Evolutionary conservation across 1,284 basidiomycete genomes (phyloP), one percentile per base, ranked within the genome.

Genomic region (Exobasidium rhododendri): DNA sequence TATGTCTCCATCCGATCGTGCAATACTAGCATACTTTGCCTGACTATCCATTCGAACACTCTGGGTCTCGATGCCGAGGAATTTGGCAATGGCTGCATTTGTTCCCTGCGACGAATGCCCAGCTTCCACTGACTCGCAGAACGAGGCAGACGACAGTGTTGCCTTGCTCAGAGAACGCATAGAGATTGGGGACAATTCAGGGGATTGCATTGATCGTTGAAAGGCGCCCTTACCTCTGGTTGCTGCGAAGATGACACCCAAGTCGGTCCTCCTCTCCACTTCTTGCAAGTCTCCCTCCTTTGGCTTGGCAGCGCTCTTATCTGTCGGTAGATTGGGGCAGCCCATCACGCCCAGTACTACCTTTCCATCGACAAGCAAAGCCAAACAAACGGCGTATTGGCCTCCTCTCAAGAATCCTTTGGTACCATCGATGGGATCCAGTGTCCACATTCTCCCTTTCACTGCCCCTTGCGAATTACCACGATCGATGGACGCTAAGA

Each of bases 311-410:
- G 71, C 66, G 0, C 54, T 56, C 40, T 87, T 88, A 54, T 82
- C 79, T 50, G 78, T 70, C 3, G 82, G 80, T 26, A 98, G 84
- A 81, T 98, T 98, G 0, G 94, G 94, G 80, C 94, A 97, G 3
- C 94, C 94, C 76, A 97, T 92, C 22, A 96, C 88, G 22, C 93
- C 94, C 2, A 79, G 64, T 53, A 73, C 66, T 14, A 94, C 91
- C 62, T 87, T 80, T 0, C 90, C 86, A 71, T 97, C 87, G 60
- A 92, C 85, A 72, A 98, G 86, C 63, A 98, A 85, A 0, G 92
- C 90, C 30, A 99, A 84, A 81, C 94, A 98, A 29, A 98, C 92
- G 4, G 94, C 94, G 77, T 94, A 99, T 81, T 99, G 96, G 60
- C 91, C 94, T 11, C 93, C 92, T 24, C 94, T 87, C 47, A 98